Evolutionary conservation across 163 green algal genomes (phyloP), one percentile per base, ranked within the genome.

Genomic region (Chlorella variabilis): DNA sequence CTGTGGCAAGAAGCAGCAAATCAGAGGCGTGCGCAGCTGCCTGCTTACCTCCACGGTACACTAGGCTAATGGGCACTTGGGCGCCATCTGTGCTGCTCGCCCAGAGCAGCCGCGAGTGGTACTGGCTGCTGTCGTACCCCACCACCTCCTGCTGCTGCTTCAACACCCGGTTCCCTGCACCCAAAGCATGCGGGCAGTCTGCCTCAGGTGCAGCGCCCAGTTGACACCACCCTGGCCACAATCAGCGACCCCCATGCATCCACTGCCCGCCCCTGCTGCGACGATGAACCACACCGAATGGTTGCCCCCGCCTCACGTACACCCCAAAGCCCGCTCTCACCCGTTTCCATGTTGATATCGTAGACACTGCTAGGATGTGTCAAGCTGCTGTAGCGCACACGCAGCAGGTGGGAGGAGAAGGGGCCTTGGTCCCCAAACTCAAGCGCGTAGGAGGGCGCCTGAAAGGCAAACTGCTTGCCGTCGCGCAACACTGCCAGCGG

Each of bases 101-200:
- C 93, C 91, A 95, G 56, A 95, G 81, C 8, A 93, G 83, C 74
- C 93, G 77, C 15, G 90, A 95, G 21, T 59, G 71, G 85, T 98
- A 98, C 27, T 91, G 85, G 25, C 80, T 54, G 56, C 81, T 75
- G 75, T 92, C 86, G 75, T 94, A 97, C 41, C 91, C 93, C 51
- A 95, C 77, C 61, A 96, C 91, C 29, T 92, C 89, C 68, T 88
- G 73, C 76, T 96, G 90, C 82, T 95, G 93, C 85, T 94, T 93
- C 21, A 86, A 39, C 45, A 58, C 77, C 33, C 84, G 87, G 80
- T 59, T 67, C 49, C 87, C 87, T 80, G 73, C 49, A 38, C 27
- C 3, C 15, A 62, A 29, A 11, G 45, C 45, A 54, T 23, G 45
- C 45, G 15, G 45, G 45, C 45, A 54, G 11, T 23, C 11, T 54